These are phyloP conservation scores for Aspergillus ruber DNA, from an alignment of 2,329 filamentous ascomycete species.

Conservation along the genomic window DNA sequence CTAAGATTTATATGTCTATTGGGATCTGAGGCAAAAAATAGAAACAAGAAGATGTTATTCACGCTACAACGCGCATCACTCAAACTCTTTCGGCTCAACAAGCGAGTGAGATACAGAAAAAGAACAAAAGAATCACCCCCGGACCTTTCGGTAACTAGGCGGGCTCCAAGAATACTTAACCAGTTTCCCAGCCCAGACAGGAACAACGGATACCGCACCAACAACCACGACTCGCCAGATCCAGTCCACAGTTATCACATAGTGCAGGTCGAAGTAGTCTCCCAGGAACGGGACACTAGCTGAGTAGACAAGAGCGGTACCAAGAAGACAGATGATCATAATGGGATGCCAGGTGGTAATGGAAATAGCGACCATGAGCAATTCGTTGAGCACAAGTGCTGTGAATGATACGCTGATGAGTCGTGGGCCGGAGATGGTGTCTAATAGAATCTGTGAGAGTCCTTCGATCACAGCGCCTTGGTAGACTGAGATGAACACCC, in stretches of 20 bases:
- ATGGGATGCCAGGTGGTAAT: slow-evolving; percentile 95
- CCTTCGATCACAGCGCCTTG: slow-evolving; percentile 94
- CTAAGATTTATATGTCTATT: no score
- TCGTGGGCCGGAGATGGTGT: slow-evolving; percentile 56
- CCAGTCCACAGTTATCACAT: slow-evolving; percentile 72
- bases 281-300: slow-evolving; percentile 80
- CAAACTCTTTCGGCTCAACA: not conserved
- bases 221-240: slow-evolving; percentile 83
- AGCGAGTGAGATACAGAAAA: not conserved
- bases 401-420: slow-evolving; percentile 94
- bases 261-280: slow-evolving; percentile 80
- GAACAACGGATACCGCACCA: slow-evolving; percentile 70
- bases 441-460: slow-evolving; percentile 80
- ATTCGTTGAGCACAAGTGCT: slow-evolving; percentile 84
- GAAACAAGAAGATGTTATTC: no score
- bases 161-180: slow-evolving; percentile 81
- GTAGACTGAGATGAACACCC: slow-evolving; percentile 92
- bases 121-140: slow-evolving; percentile 24
- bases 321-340: slow-evolving; percentile 79
- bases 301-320: slow-evolving; percentile 74
- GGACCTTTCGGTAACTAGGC: slow-evolving; percentile 88
- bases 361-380: slow-evolving; percentile 94
- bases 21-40: no score
- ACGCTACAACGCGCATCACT: not conserved
- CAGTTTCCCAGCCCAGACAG: slow-evolving; percentile 80